A percentile compares a stretch with the other conserved stretches of the same genome.
Conservation (phyloP, 2,329 filamentous ascomycete genomes). For the Albophoma yamanashiensis region DNA sequence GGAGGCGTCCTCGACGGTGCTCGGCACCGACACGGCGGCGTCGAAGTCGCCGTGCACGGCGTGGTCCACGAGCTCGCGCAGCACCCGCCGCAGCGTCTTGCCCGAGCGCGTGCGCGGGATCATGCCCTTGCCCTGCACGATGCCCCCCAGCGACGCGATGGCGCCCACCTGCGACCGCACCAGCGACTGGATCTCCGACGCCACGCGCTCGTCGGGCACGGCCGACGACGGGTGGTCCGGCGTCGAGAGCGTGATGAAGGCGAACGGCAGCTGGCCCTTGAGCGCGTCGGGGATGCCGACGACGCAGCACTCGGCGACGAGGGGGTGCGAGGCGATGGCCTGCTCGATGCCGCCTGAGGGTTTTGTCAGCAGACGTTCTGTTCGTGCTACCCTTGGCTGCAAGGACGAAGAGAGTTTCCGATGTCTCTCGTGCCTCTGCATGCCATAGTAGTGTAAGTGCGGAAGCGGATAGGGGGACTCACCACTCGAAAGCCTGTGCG, state of each 20-base stretch:
- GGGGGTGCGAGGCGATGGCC: constrained; percentile 71
- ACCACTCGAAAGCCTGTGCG: constrained; percentile 83
- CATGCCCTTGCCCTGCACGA: constrained; percentile 75
- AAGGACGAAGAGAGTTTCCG: neutral
- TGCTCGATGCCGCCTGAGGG: constrained; percentile 74
- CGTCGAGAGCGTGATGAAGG: constrained; percentile 56
- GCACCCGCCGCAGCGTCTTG: constrained; percentile 74
- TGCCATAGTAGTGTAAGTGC: neutral
- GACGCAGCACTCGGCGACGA: constrained; percentile 74
- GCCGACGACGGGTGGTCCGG: constrained; percentile 39
- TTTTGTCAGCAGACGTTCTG: neutral
- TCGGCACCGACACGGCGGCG: constrained; percentile 62
- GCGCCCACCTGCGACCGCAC: constrained; percentile 76
- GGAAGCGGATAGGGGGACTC: constrained; percentile 15
- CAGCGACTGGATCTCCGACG: constrained; percentile 56
- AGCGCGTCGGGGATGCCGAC: constrained; percentile 75
- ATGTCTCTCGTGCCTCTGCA: neutral
- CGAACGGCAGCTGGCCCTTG: constrained; percentile 88
- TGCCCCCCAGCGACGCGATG: constrained; percentile 76
- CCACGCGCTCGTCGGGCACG: constrained; percentile 32
- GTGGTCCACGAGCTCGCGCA: constrained; percentile 78
- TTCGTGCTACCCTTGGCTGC: neutral
- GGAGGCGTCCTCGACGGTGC: constrained; percentile 71
- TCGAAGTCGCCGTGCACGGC: constrained; percentile 63
- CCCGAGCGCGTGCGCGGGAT: constrained; percentile 90